Evolutionary conservation across 129 eudicot genomes (phyloP).

Genomic region (Glebionis coronaria): DNA sequence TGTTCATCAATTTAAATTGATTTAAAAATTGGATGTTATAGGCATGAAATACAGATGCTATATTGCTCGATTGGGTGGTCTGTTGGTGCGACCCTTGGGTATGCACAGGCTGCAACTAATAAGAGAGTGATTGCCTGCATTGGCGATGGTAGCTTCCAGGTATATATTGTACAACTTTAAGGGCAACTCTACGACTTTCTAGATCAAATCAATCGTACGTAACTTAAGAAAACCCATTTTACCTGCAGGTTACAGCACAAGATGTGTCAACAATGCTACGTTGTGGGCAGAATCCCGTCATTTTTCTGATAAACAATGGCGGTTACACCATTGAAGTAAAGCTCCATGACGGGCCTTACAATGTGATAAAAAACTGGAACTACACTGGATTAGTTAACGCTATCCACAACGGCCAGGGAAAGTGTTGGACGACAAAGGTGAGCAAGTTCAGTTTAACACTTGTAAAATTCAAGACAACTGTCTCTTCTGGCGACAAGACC

Average conservation of each 20-base stretch:
- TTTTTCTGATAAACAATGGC: neutral
- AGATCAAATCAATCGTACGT: neutral
- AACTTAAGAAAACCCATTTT: neutral
- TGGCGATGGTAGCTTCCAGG: slow-evolving; percentile 11
- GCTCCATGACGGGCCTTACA: too few species aligned
- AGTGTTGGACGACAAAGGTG: neutral
- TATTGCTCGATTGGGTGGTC: neutral
- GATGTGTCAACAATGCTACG: slow-evolving; percentile 4
- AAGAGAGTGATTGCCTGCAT: neutral
- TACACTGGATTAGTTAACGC: too few species aligned
- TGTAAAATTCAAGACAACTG: neutral
- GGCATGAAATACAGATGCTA: neutral
- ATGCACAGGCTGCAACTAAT: slow-evolving; percentile 7
- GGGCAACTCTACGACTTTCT: neutral
- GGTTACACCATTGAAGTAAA: neutral
- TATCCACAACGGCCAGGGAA: too few species aligned
- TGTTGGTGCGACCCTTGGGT: slow-evolving; percentile 8
- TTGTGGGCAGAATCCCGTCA: neutral
- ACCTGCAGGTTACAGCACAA: neutral
- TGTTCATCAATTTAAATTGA: neutral
- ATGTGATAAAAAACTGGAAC: too few species aligned
- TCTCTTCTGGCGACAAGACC: too few species aligned
- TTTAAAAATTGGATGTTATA: neutral
- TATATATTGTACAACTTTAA: neutral
- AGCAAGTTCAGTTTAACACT: neutral